Evolutionary conservation across 495 filamentous ascomycete genomes (phyloP).

Genomic region (Aspergillus egyptiacus): DNA sequence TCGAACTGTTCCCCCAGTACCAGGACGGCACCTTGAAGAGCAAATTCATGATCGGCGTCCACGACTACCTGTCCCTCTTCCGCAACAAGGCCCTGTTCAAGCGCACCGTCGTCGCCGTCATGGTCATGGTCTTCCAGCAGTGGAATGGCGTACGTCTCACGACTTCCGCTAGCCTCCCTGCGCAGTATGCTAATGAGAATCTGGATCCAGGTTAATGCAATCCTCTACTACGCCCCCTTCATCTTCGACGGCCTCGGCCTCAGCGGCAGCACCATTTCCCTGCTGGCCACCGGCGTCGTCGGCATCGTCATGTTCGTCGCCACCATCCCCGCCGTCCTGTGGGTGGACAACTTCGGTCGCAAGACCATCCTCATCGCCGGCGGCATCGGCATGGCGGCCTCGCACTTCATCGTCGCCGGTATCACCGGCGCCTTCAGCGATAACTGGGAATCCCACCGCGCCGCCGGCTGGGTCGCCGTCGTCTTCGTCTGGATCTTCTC

Average conservation of each 20-base stretch:
- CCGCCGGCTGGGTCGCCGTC: constrained; percentile 28
- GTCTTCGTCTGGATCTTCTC: constrained; percentile 43
- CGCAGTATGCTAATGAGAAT: neutral
- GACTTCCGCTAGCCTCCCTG: neutral
- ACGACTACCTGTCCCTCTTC: constrained; percentile 43
- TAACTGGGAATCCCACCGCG: neutral
- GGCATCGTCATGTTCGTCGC: constrained; percentile 66
- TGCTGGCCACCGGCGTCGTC: constrained; percentile 68
- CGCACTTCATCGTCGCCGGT: neutral
- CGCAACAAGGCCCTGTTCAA: constrained; percentile 22
- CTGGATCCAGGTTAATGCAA: constrained; percentile 50
- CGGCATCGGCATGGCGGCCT: neutral
- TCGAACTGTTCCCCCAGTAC: constrained; percentile 59
- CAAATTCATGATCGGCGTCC: constrained; percentile 64
- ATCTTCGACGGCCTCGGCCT: constrained; percentile 46
- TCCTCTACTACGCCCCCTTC: constrained; percentile 61
- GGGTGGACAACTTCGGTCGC: neutral
- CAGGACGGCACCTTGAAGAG: constrained; percentile 53
- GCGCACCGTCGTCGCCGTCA: neutral
- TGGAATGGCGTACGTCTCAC: constrained; percentile 51
- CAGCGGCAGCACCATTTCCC: constrained; percentile 48
- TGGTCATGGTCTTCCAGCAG: constrained; percentile 52
- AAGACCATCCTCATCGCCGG: constrained; percentile 1
- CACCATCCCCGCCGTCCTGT: constrained; percentile 43
- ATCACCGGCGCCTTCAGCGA: neutral